Conservation (phyloP, 2,329 filamentous ascomycete species). For the Daldinia eschscholtzii region DNA sequence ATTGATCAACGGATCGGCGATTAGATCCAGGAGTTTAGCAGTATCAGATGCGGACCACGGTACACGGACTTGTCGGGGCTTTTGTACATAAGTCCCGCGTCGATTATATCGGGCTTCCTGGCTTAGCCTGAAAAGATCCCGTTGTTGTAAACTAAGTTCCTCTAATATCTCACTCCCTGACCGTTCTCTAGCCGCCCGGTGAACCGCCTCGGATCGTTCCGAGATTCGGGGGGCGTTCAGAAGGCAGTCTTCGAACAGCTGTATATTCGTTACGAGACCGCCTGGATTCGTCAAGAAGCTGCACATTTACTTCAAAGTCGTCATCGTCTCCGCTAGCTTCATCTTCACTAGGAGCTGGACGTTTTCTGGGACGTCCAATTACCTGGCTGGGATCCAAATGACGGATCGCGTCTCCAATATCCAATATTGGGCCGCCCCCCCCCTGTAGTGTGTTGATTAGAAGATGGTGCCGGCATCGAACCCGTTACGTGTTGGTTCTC, state of each 20-base stretch:
- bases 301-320: slow-evolving; percentile 47
- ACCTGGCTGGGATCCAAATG: slow-evolving; percentile 39
- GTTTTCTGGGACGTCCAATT: slow-evolving; percentile 31
- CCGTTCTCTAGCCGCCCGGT: slow-evolving; percentile 8
- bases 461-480: slow-evolving; percentile 13
- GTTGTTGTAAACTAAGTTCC: slow-evolving; percentile 25
- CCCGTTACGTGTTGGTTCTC: slow-evolving; percentile 23
- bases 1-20: slow-evolving; percentile 52
- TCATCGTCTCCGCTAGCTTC: slow-evolving; percentile 28
- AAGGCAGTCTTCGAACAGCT: slow-evolving; percentile 8
- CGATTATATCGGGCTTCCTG: slow-evolving; percentile 41
- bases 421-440: slow-evolving; percentile 29
- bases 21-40: slow-evolving; percentile 57
- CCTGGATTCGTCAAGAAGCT: slow-evolving; percentile 40
- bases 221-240: slow-evolving; percentile 40
- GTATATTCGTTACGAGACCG: slow-evolving; percentile 24
- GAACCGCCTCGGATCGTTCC: slow-evolving; percentile 11
- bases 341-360: slow-evolving; percentile 8
- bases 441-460: slow-evolving; percentile 33
- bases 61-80: slow-evolving; percentile 50
- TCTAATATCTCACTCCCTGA: slow-evolving; percentile 20
- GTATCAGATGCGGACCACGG: slow-evolving; percentile 61
- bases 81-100: slow-evolving; percentile 32
- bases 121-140: slow-evolving; percentile 41
- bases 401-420: slow-evolving; percentile 44